phyloP scores from a whole-genome alignment of 2,329 filamentous ascomycete species.

The Dactylellina haptotyla region DNA sequence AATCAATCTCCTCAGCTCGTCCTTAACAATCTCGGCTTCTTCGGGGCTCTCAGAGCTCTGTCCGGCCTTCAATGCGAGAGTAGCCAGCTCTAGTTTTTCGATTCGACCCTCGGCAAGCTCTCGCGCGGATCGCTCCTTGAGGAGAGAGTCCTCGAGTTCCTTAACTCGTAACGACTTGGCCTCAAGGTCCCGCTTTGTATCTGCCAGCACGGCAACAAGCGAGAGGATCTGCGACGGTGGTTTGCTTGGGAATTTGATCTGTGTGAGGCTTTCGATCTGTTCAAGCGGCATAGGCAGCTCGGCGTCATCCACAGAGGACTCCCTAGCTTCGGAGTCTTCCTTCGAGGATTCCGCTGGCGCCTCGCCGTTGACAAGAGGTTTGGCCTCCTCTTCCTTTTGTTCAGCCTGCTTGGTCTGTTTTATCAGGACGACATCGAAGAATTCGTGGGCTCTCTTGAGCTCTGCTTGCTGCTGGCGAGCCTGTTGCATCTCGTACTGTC shows the following conservation, averaged over 20 bases:
- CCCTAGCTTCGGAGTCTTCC: conserved; percentile 1
- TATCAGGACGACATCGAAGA: conserved; percentile 77
- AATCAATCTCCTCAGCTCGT: conserved; percentile 57
- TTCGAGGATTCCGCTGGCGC: conserved; percentile 7
- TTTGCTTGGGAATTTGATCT: conserved; percentile 65
- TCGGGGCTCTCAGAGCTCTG: conserved; percentile 59
- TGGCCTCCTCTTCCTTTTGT: conserved; percentile 3
- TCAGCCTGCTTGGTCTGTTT: conserved; percentile 19
- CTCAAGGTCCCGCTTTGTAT: conserved; percentile 86
- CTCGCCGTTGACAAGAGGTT: conserved; percentile 9
- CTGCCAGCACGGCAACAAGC: conserved; percentile 83
- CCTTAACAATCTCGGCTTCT: conserved; percentile 60
- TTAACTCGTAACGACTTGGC: conserved; percentile 81
- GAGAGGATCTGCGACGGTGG: conserved; percentile 79
- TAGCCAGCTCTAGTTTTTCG: conserved; percentile 70
- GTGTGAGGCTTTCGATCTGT: conserved; percentile 65
- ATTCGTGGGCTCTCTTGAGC: conserved; percentile 81
- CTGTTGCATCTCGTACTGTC: conserved; percentile 87
- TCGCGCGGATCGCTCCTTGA: conserved; percentile 81
- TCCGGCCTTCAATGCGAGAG: conserved; percentile 71
- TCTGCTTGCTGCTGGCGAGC: conserved; percentile 89
- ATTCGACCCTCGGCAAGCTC: conserved; percentile 75
- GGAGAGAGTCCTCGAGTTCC: conserved; percentile 80
- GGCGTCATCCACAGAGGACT: conserved; percentile 16
- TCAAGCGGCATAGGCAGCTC: conserved; percentile 68